phyloP scores from a whole-genome alignment of 352 stramenopile genomes.

The Phytophthora crassamura region DNA sequence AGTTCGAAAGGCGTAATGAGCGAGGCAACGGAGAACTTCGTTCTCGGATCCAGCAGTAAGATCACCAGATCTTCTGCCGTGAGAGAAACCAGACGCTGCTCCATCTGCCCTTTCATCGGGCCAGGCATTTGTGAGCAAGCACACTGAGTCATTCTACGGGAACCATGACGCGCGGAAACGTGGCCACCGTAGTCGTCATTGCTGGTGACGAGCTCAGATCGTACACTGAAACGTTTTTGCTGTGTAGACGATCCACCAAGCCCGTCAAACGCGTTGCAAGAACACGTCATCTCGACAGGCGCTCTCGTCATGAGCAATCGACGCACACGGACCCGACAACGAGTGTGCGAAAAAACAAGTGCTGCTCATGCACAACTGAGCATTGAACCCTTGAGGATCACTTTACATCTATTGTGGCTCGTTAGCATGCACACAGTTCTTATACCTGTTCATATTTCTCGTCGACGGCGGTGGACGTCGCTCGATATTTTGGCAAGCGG shows the following conservation, averaged over 20 bases:
- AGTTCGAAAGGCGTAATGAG: background rate
- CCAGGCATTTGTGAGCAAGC: background rate
- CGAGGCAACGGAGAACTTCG: constrained; percentile 2
- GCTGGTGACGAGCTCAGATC: background rate
- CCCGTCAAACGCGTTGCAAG: no score
- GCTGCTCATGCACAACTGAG: no score
- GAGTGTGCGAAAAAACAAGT: no score
- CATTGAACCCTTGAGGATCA: no score
- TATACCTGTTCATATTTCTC: no score
- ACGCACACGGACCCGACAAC: no score
- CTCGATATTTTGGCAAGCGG: no score
- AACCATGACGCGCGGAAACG: background rate
- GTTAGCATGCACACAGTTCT: no score
- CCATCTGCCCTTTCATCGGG: constrained; percentile 3
- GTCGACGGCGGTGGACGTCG: no score
- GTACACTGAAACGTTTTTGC: background rate
- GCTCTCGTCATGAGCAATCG: no score
- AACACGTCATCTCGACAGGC: no score
- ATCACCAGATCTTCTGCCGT: constrained; percentile 2
- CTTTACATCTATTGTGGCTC: no score
- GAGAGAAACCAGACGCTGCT: background rate
- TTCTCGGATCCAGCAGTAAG: constrained; percentile 8
- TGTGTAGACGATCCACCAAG: background rate
- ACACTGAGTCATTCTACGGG: background rate
- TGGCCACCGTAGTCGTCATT: background rate